Percentiles rank a stretch among this genome's conserved stretches.
Evolutionary conservation across 2,329 filamentous ascomycete species (phyloP).

Genomic region (Cordyceps pruinosa): DNA sequence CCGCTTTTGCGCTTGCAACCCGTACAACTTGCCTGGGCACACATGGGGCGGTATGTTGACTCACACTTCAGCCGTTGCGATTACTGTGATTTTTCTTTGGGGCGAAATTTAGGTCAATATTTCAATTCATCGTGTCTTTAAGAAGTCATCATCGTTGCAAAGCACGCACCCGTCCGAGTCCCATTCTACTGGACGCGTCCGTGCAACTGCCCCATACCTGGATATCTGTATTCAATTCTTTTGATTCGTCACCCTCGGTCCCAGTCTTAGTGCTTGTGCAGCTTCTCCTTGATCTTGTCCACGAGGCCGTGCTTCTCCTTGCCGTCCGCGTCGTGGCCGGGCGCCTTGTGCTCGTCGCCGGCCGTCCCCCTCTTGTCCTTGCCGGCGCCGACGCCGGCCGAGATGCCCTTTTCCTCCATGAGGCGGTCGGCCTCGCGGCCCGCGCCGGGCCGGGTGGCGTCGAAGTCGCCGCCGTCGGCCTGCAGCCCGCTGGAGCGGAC

Average conservation of each 20-base stretch:
- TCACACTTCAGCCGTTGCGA: not conserved
- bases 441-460: slow-evolving; percentile 56
- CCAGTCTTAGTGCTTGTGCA: slow-evolving; percentile 12
- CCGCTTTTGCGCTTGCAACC: too few relatives aligned
- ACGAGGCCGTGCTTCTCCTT: slow-evolving; percentile 12
- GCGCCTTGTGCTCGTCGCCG: not conserved
- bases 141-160: not conserved
- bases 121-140: not conserved
- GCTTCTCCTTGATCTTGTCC: slow-evolving; percentile 13
- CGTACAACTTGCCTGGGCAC: too few relatives aligned
- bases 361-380: not conserved
- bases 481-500: slow-evolving; percentile 51
- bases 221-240: not conserved
- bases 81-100: not conserved
- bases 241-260: not conserved
- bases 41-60: not conserved
- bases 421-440: slow-evolving; percentile 57
- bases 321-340: not conserved
- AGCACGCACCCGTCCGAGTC: not conserved
- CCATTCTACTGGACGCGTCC: not conserved
- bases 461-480: slow-evolving; percentile 62
- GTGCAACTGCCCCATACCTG: not conserved
- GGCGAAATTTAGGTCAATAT: not conserved
- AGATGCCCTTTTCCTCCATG: slow-evolving; percentile 27
- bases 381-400: not conserved